A percentile compares a stretch with the other conserved stretches of the same genome.
Conservation (phyloP, 495 filamentous ascomycete genomes). For the Melanomma pulvis-pyrius region DNA sequence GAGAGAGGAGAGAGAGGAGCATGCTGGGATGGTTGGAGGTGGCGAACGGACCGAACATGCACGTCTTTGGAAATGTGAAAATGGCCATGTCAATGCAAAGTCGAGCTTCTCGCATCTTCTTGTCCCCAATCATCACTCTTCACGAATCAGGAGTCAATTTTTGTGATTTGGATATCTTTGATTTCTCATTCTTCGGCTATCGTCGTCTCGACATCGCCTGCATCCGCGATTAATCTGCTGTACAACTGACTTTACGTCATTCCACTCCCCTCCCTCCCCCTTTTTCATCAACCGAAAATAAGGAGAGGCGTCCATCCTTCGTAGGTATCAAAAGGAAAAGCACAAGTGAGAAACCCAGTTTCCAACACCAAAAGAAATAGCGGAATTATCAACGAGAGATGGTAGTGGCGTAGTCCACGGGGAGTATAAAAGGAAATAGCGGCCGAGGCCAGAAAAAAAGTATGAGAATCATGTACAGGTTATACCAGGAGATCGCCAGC, state of each 20-base stretch:
- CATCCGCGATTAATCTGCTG: neutral
- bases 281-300: neutral
- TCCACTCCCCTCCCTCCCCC: neutral
- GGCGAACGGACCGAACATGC: no score
- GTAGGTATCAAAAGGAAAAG: constrained; percentile 7
- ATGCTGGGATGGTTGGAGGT: no score
- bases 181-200: neutral
- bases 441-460: constrained; percentile 8
- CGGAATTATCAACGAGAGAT: constrained; percentile 13
- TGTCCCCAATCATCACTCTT: no score
- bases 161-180: neutral
- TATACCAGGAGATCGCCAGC: neutral
- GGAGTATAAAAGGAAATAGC: neutral
- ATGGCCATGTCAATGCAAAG: no score
- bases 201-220: neutral
- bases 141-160: no score
- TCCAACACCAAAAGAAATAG: constrained; percentile 4
- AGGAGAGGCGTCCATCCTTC: neutral
- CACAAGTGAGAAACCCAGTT: neutral
- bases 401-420: neutral
- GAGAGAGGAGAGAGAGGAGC: no score
- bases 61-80: no score
- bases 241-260: neutral
- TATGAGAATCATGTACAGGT: constrained; percentile 16
- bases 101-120: no score